phyloP scores from a whole-genome alignment of 345 rosid genomes.

The Aquilaria malaccensis region DNA sequence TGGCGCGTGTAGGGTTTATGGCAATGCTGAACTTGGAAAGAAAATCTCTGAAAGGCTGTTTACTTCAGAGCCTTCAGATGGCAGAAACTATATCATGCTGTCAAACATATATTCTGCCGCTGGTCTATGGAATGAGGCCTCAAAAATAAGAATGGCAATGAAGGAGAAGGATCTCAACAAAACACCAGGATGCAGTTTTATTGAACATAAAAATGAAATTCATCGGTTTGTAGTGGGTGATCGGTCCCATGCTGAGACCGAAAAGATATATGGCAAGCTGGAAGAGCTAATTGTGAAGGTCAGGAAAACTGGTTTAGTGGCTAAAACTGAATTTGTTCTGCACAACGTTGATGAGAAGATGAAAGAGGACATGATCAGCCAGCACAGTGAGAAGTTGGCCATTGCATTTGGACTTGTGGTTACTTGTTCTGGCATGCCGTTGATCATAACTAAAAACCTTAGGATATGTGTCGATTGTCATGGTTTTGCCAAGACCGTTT shows the following conservation, averaged over 20 bases:
- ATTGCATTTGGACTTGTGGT: constrained; percentile 63
- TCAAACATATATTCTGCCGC: constrained; percentile 65
- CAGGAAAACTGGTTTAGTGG: constrained; percentile 29
- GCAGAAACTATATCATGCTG: constrained; percentile 58
- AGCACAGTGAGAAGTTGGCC: constrained; percentile 72
- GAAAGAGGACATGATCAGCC: constrained; percentile 51
- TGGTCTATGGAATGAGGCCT: constrained; percentile 55
- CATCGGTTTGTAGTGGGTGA: constrained; percentile 55
- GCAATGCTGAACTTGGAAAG: constrained; percentile 37
- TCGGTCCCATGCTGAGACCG: constrained; percentile 48
- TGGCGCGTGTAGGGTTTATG: constrained; percentile 58
- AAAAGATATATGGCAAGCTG: constrained; percentile 42
- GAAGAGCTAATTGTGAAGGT: constrained; percentile 39
- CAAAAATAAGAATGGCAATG: constrained; percentile 43
- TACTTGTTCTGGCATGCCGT: constrained; percentile 25
- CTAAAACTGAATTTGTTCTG: constrained; percentile 57
- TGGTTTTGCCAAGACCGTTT: constrained; percentile 36
- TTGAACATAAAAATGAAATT: constrained; percentile 46
- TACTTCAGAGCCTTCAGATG: constrained; percentile 47
- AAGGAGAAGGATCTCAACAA: constrained; percentile 42
- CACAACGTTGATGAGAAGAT: constrained; percentile 67
- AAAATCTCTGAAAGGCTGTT: constrained; percentile 51
- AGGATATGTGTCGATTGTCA: constrained; percentile 72
- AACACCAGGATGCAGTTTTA: constrained; percentile 56
- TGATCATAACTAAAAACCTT: constrained; percentile 63